A percentile compares a stretch with the other conserved stretches of the same genome.
Conservation (phyloP, 306 rosid genomes). For the Senna tora region DNA sequence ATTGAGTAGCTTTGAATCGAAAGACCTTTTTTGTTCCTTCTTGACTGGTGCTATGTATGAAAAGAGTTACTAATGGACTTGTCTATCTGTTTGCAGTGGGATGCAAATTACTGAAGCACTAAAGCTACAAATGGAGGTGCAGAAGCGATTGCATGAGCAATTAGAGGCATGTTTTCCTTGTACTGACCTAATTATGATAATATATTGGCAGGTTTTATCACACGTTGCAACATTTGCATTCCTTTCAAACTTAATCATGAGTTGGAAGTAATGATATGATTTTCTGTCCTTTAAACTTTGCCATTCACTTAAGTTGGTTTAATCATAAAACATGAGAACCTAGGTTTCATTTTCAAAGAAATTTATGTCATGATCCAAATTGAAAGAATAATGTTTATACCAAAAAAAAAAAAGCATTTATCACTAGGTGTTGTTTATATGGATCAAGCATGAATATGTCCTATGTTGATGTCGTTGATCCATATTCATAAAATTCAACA, state of each 20-base stretch:
- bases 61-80: background rate
- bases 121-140: slow-evolving; percentile 99
- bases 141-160: slow-evolving; percentile 97
- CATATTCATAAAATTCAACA: too few species aligned
- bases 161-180: slow-evolving; percentile 72
- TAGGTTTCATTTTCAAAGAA: slow-evolving; percentile 1
- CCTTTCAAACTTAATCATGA: slow-evolving; percentile 24
- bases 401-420: too few species aligned
- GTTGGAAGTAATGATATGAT: slow-evolving; percentile 1
- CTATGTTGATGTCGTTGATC: too few species aligned
- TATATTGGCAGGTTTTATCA: slow-evolving; percentile 1
- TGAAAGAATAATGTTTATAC: slow-evolving; percentile 9
- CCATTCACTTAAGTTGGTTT: slow-evolving; percentile 5
- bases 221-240: background rate
- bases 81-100: slow-evolving; percentile 64
- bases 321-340: background rate
- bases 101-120: slow-evolving; percentile 98
- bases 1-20: background rate
- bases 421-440: too few species aligned
- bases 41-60: slow-evolving; percentile 24
- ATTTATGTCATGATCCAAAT: slow-evolving; percentile 12
- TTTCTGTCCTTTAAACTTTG: slow-evolving; percentile 25
- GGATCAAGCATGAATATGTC: too few species aligned
- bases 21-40: slow-evolving; percentile 26
- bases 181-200: slow-evolving; percentile 26